Conservation (phyloP, 805 yeast genomes). For the Saccharomycopsis vini region DNA sequence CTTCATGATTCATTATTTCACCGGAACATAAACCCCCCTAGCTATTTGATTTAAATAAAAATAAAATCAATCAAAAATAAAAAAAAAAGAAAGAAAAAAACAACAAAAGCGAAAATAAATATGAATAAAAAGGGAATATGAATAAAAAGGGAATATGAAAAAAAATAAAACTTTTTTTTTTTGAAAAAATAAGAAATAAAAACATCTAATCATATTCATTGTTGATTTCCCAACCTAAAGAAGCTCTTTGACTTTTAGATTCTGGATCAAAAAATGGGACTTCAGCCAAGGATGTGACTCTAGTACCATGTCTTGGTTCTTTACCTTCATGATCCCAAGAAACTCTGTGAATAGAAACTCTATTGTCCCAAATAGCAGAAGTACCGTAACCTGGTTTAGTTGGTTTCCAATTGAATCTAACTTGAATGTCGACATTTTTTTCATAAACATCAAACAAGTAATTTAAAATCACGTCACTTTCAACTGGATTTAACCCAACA, state of each 20-base stretch:
- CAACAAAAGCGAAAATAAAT: too few species aligned
- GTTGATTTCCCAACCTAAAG: too few species aligned
- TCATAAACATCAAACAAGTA: constrained; percentile 39
- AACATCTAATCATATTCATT: too few species aligned
- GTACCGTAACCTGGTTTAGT: constrained; percentile 37
- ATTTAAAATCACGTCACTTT: constrained; percentile 39
- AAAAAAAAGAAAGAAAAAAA: too few species aligned
- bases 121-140: too few species aligned
- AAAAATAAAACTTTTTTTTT: too few species aligned
- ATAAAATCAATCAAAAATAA: too few species aligned
- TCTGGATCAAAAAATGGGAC: constrained; percentile 41
- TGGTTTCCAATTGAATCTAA: constrained; percentile 43
- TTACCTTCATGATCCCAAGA: constrained; percentile 36
- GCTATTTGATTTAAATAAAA: too few species aligned
- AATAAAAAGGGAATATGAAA: too few species aligned
- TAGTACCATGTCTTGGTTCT: constrained; percentile 41
- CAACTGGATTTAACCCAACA: constrained; percentile 43
- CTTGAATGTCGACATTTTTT: constrained; percentile 46
- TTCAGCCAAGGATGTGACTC: constrained; percentile 48
- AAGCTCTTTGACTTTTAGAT: constrained; percentile 45
- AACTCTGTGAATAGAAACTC: constrained; percentile 38
- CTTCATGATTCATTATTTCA: too few species aligned
- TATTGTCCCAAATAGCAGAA: constrained; percentile 53
- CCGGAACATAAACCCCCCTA: too few species aligned
- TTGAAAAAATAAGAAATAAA: too few species aligned